A percentile compares a stretch with the other conserved stretches of the same genome.
These are phyloP conservation scores for Aristolochia californica DNA, from an alignment of 164 flowering plant genomes.

Conservation along the genomic window DNA sequence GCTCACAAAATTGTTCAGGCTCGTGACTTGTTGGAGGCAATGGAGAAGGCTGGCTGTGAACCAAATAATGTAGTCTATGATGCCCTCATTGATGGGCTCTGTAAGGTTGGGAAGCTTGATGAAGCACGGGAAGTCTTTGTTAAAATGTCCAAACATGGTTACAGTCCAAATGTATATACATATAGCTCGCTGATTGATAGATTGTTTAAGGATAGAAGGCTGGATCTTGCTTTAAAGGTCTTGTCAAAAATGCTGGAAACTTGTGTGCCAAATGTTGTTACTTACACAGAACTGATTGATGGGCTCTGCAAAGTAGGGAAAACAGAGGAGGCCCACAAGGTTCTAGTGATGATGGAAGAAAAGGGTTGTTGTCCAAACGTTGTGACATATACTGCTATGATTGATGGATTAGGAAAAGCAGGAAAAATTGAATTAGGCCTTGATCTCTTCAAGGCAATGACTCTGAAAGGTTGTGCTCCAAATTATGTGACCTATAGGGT, in stretches of 20 bases:
- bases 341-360: constrained; percentile 84
- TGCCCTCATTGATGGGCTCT: constrained; percentile 92
- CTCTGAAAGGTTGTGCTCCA: constrained; percentile 76
- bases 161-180: constrained; percentile 56
- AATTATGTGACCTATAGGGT: constrained; percentile 77
- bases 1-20: constrained; percentile 70
- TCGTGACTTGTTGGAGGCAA: constrained; percentile 50
- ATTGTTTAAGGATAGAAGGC: constrained; percentile 69
- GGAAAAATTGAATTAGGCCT: constrained; percentile 60
- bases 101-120: constrained; percentile 82
- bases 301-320: constrained; percentile 87
- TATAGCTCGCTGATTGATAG: constrained; percentile 77
- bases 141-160: constrained; percentile 67
- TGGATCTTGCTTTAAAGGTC: constrained; percentile 75
- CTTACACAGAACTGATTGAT: constrained; percentile 84
- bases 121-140: constrained; percentile 69
- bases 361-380: constrained; percentile 82
- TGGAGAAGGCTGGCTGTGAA: constrained; percentile 53
- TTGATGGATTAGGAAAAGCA: constrained; percentile 82
- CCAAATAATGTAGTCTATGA: constrained; percentile 78
- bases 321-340: constrained; percentile 71
- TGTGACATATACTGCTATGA: constrained; percentile 88
- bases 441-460: constrained; percentile 53
- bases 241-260: constrained; percentile 84
- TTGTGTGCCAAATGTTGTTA: constrained; percentile 80